A percentile compares a stretch with the other conserved stretches of the same genome.
Conservation (phyloP, 2,329 filamentous ascomycete genomes). For the Cercospora sp. region DNA sequence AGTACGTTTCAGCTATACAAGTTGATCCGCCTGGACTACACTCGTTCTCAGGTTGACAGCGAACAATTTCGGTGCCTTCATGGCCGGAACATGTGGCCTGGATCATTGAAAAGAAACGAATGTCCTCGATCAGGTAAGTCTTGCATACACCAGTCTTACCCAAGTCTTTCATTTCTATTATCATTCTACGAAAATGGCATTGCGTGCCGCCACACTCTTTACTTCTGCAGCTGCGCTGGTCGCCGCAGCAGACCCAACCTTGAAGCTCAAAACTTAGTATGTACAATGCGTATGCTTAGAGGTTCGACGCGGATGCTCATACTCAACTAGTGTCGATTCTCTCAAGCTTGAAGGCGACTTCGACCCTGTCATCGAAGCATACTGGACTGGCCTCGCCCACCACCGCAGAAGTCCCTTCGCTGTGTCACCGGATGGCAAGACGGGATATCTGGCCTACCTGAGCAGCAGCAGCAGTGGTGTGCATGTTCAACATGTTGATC, state of each 20-base stretch:
- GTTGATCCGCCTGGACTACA: not conserved
- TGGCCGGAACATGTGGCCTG: not conserved
- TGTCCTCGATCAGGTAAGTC: not conserved
- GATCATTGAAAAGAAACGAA: not conserved
- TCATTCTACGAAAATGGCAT: slow-evolving; percentile 22
- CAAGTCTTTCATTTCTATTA: slow-evolving; percentile 14
- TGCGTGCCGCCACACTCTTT: slow-evolving; percentile 23
- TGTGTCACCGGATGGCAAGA: slow-evolving; percentile 61
- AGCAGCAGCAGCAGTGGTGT: slow-evolving; percentile 58
- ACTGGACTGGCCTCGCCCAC: slow-evolving; percentile 63
- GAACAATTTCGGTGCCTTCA: not conserved
- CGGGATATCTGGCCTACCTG: slow-evolving; percentile 62
- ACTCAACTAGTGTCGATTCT: slow-evolving; percentile 37
- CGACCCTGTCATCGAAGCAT: slow-evolving; percentile 59
- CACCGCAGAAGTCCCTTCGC: slow-evolving; percentile 64
- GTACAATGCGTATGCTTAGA: not conserved
- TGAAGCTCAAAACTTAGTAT: slow-evolving; percentile 46
- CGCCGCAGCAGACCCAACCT: slow-evolving; percentile 41
- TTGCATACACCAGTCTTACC: not conserved
- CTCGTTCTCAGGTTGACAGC: not conserved
- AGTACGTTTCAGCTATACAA: slow-evolving; percentile 10
- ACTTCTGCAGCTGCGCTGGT: slow-evolving; percentile 37
- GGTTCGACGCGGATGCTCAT: not conserved
- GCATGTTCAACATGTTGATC: slow-evolving; percentile 59
- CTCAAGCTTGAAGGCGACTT: slow-evolving; percentile 55